These are phyloP conservation scores for Cercis canadensis DNA, from an alignment of 306 rosid genomes.

Conservation along the genomic window DNA sequence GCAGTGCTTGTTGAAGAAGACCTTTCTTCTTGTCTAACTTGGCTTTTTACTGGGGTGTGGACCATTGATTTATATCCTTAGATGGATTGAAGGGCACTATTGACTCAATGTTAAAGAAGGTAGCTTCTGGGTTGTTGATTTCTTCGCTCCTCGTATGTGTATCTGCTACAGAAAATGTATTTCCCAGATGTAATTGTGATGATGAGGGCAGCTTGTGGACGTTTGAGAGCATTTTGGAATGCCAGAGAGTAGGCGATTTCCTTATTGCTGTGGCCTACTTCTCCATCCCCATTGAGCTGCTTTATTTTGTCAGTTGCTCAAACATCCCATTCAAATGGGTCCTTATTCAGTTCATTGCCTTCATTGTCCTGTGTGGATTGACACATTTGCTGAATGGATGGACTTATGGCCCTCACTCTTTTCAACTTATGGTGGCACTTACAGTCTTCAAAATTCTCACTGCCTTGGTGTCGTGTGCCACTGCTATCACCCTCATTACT, in stretches of 20 bases:
- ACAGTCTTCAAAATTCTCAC: constrained; percentile 94
- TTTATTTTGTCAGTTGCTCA: constrained; percentile 95
- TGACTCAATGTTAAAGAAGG: constrained; percentile 89
- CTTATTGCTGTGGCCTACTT: constrained; percentile 98
- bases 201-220: constrained; percentile 91
- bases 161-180: constrained; percentile 65
- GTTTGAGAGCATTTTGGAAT: constrained; percentile 84
- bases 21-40: constrained; percentile 26
- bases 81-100: constrained; percentile 68
- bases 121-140: constrained; percentile 74
- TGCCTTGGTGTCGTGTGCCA: constrained; percentile 97
- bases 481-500: constrained; percentile 93
- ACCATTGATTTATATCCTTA: constrained; percentile 39
- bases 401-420: constrained; percentile 98
- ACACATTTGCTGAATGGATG: constrained; percentile 97
- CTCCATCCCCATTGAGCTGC: constrained; percentile 93
- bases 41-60: constrained; percentile 33
- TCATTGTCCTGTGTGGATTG: constrained; percentile 94
- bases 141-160: constrained; percentile 55
- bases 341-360: constrained; percentile 87
- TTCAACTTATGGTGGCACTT: constrained; percentile 96
- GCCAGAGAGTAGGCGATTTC: constrained; percentile 97
- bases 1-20: constrained; percentile 41
- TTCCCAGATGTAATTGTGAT: constrained; percentile 90
- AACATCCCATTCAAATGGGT: constrained; percentile 99